Evolutionary conservation across 441 rosid species (phyloP).

Genomic region (Corymbia calophylla): DNA sequence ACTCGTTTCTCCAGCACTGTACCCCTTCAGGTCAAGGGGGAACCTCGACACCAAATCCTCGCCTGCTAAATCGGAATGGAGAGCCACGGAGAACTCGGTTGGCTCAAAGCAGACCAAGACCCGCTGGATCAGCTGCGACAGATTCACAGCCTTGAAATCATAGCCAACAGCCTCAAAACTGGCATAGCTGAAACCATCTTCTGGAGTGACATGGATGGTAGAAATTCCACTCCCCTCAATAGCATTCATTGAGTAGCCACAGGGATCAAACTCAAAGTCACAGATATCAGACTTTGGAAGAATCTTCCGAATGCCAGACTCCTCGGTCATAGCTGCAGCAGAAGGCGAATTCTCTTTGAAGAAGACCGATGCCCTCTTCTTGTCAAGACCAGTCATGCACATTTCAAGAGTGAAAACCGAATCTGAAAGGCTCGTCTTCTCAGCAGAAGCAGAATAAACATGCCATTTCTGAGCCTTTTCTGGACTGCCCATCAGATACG

Average conservation of each 20-base stretch:
- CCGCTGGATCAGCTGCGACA: constrained; percentile 32
- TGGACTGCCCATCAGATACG: constrained; percentile 40
- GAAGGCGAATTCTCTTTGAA: constrained; percentile 34
- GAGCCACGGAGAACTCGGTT: constrained; percentile 48
- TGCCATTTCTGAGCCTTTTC: constrained; percentile 54
- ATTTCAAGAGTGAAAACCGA: constrained; percentile 48
- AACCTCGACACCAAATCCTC: constrained; percentile 13
- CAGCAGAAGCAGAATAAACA: constrained; percentile 45
- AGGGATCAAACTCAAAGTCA: constrained; percentile 62
- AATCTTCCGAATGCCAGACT: constrained; percentile 52
- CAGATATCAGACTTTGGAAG: constrained; percentile 54
- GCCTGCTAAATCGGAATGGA: constrained; percentile 16
- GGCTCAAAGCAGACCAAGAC: constrained; percentile 55
- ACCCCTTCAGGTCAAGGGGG: constrained; percentile 26
- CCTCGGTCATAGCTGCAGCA: constrained; percentile 38
- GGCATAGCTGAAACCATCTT: constrained; percentile 73
- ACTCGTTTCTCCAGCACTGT: constrained; percentile 25
- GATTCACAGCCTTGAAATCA: constrained; percentile 26
- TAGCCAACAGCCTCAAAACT: constrained; percentile 66
- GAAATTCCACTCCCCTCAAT: constrained; percentile 45
- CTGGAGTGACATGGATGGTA: constrained; percentile 65
- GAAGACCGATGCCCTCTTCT: constrained; percentile 46
- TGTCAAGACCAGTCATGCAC: constrained; percentile 66
- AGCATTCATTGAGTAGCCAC: constrained; percentile 71
- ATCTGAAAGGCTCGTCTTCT: not conserved